Evolutionary conservation across 1,284 basidiomycete species (phyloP).

Genomic region (Sporisorium exsertum): DNA sequence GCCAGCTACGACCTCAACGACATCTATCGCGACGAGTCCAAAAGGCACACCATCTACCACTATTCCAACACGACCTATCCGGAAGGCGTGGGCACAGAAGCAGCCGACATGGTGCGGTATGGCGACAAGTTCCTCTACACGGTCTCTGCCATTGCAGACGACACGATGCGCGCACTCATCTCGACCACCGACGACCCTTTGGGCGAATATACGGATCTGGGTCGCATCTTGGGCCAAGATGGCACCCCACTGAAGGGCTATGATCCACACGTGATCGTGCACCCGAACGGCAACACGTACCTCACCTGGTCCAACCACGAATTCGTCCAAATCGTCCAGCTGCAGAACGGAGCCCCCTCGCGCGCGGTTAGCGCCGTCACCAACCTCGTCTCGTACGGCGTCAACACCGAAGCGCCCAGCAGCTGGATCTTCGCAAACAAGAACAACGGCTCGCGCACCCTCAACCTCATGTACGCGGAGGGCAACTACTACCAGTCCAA

Average conservation of each 20-base stretch:
- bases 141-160: constrained; percentile 35
- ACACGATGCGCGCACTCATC: constrained; percentile 37
- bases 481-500: constrained; percentile 47
- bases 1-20: constrained; percentile 42
- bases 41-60: constrained; percentile 31
- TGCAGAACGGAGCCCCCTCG: constrained; percentile 30
- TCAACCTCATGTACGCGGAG: constrained; percentile 47
- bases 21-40: constrained; percentile 34
- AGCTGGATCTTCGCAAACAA: constrained; percentile 39
- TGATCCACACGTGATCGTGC: constrained; percentile 44
- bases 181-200: constrained; percentile 28
- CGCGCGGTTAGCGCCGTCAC: constrained; percentile 19
- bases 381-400: constrained; percentile 38
- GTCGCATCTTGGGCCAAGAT: constrained; percentile 24
- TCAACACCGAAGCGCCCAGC: constrained; percentile 46
- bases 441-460: constrained; percentile 24
- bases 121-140: constrained; percentile 33
- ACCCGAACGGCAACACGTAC: constrained; percentile 47
- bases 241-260: constrained; percentile 30
- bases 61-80: constrained; percentile 30
- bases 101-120: constrained; percentile 32
- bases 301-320: constrained; percentile 46
- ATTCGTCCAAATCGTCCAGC: constrained; percentile 39
- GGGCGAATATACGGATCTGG: constrained; percentile 32
- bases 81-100: constrained; percentile 43